Percentiles rank a stretch among this genome's conserved stretches.
Conservation (phyloP, 805 yeast genomes). For the Monosporozyma aquatica region DNA sequence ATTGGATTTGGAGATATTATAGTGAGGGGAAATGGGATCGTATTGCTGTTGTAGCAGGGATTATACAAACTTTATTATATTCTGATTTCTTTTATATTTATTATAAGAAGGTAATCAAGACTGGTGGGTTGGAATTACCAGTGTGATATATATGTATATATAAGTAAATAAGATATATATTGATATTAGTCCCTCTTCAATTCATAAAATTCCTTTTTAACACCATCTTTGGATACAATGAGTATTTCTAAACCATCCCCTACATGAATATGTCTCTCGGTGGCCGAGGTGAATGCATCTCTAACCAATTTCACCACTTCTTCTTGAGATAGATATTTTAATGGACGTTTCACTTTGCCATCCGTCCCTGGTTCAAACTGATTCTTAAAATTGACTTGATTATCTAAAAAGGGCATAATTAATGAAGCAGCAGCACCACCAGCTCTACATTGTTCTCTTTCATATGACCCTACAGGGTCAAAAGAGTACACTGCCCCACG, state of each 20-base stretch:
- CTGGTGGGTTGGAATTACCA: conserved; percentile 69
- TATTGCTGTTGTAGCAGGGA: conserved; percentile 67
- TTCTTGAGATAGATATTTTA: conserved; percentile 61
- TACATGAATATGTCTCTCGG: conserved; percentile 96
- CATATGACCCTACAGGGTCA: conserved; percentile 97
- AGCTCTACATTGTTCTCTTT: conserved; percentile 94
- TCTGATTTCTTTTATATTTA: conserved; percentile 94
- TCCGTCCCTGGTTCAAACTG: conserved; percentile 75
- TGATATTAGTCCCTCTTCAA: conserved; percentile 66
- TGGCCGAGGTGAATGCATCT: conserved; percentile 93
- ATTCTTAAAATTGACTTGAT: conserved; percentile 92
- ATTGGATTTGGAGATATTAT: conserved; percentile 85
- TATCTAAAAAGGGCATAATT: conserved; percentile 95
- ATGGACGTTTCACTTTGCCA: conserved; percentile 53
- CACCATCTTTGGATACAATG: conserved; percentile 90
- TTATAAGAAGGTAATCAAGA: conserved; percentile 72
- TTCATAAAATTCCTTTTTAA: conserved; percentile 71
- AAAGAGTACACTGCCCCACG: conserved; percentile 92
- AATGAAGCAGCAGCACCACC: conserved; percentile 96
- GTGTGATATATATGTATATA: conserved; percentile 9
- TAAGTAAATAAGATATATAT: too few relatives aligned
- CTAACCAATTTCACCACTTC: conserved; percentile 81
- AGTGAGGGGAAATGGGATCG: conserved; percentile 53
- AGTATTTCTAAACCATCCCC: conserved; percentile 93
- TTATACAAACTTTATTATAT: conserved; percentile 78